phyloP scores from a whole-genome alignment of 768 basidiomycete genomes.

The Mycena polygramma region DNA sequence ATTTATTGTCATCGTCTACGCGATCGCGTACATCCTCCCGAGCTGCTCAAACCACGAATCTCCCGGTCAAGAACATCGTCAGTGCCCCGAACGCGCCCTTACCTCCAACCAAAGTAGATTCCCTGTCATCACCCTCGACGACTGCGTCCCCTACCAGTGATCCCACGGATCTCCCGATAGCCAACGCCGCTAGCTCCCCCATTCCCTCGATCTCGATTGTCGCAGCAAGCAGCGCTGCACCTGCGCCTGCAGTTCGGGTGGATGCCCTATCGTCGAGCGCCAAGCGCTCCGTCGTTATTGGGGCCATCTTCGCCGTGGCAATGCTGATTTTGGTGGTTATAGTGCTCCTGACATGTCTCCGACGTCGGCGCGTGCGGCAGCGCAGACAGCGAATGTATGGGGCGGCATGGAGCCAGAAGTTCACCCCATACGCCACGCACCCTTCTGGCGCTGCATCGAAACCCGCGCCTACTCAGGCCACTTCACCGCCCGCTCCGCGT shows the following conservation, averaged over 20 bases:
- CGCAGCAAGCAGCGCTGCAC: neutral
- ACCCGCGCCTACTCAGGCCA: neutral
- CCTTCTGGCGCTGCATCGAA: neutral
- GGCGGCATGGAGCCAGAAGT: constrained; percentile 20
- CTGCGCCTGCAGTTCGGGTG: neutral
- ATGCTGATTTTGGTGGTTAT: constrained; percentile 2
- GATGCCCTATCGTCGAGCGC: constrained; percentile 4
- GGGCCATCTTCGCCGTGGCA: neutral
- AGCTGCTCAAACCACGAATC: neutral
- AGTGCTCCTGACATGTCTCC: constrained; percentile 7
- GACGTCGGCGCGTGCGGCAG: constrained; percentile 10
- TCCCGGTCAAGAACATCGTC: constrained; percentile 1
- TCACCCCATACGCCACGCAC: neutral
- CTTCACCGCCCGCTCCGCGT: neutral
- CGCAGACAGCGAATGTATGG: neutral
- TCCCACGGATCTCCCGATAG: no score
- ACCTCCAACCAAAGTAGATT: no score
- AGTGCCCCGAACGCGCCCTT: no score
- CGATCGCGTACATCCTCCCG: no score
- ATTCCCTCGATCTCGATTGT: no score
- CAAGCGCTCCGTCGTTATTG: constrained; percentile 15
- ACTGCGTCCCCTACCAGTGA: no score
- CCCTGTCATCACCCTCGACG: no score
- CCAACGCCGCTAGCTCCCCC: no score
- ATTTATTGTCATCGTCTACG: neutral